phyloP scores from a whole-genome alignment of 106 monocot genomes.

The Phalaenopsis aphrodite region DNA sequence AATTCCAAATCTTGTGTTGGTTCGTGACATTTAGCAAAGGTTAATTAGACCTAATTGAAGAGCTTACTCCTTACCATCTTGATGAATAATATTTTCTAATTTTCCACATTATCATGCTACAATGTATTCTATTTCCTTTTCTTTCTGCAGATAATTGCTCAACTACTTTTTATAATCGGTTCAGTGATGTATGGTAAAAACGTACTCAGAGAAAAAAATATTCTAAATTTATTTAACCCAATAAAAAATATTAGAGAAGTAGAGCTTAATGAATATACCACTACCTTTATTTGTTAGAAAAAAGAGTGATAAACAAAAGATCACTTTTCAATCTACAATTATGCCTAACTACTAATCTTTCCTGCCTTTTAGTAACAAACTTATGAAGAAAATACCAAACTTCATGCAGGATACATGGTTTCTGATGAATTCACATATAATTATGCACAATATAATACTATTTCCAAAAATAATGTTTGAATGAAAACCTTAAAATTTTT shows the following conservation, averaged over 20 bases:
- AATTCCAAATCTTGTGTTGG: no score
- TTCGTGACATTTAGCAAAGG: no score
- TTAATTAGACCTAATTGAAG: no score
- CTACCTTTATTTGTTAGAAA: background rate
- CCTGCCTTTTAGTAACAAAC: background rate
- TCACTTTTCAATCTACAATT: background rate
- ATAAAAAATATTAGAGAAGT: background rate
- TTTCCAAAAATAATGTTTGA: background rate
- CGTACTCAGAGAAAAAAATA: no score
- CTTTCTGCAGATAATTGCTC: no score
- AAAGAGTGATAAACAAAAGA: background rate
- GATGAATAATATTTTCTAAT: no score
- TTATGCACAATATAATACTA: background rate
- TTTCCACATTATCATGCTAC: no score
- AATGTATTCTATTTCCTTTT: no score
- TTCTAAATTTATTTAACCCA: background rate
- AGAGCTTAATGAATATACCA: background rate
- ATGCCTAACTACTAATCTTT: background rate
- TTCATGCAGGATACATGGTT: no score
- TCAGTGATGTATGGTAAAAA: background rate
- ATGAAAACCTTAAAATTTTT: conserved; percentile 71
- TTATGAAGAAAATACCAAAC: background rate
- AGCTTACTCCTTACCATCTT: no score
- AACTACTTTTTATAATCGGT: background rate
- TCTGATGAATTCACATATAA: background rate